Conservation (phyloP, 106 monocot genomes). For the Chionographis japonica region DNA sequence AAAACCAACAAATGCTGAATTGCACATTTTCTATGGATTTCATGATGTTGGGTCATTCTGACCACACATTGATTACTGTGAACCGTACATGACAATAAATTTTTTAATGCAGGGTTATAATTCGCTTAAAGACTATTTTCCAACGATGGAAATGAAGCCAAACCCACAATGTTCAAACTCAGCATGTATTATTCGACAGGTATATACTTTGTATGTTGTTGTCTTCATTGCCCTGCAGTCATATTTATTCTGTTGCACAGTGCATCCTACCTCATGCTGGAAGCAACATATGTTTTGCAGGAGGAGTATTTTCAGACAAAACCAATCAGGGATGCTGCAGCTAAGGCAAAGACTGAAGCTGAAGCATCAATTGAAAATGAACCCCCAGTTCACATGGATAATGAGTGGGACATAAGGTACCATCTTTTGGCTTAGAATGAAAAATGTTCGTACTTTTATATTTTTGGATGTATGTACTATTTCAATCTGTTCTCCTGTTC, state of each 20-base stretch:
- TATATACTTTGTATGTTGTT: slow-evolving; percentile 2
- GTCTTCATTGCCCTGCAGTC: not conserved
- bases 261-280: not conserved
- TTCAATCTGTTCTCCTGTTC: no score
- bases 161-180: slow-evolving; percentile 89
- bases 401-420: slow-evolving; percentile 98
- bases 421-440: not conserved
- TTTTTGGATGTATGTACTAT: not conserved
- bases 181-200: slow-evolving; percentile 89
- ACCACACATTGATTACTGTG: not conserved
- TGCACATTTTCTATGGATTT: no score
- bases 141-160: slow-evolving; percentile 93
- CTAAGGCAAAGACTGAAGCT: slow-evolving; percentile 74
- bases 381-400: slow-evolving; percentile 72
- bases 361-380: slow-evolving; percentile 39
- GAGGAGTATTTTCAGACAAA: slow-evolving; percentile 69
- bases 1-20: no score
- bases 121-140: slow-evolving; percentile 92
- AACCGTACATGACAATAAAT: not conserved
- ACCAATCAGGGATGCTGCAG: slow-evolving; percentile 86
- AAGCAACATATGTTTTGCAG: slow-evolving; percentile 30
- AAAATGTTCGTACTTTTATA: not conserved
- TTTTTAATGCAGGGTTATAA: slow-evolving; percentile 78
- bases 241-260: not conserved
- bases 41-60: no score